Conservation (phyloP, 768 basidiomycete genomes). For the Lactarius trivialis region DNA sequence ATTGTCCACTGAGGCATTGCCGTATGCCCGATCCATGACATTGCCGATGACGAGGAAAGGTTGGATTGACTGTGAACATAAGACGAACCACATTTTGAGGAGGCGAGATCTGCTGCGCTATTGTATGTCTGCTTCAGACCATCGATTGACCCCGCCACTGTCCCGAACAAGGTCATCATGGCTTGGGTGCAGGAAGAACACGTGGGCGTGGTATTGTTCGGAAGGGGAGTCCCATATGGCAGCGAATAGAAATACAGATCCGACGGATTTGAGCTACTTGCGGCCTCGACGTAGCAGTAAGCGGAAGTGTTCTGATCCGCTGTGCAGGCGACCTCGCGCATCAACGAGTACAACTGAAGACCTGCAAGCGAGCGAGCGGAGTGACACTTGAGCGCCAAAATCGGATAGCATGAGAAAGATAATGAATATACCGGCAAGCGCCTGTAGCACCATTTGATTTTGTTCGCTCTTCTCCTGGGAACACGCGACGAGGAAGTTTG, state of each 20-base stretch:
- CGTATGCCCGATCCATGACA: not conserved
- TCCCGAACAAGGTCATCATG: slow-evolving; percentile 49
- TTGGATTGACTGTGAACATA: slow-evolving; percentile 30
- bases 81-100: slow-evolving; percentile 44
- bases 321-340: slow-evolving; percentile 57
- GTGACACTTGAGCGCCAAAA: not conserved
- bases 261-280: slow-evolving; percentile 46
- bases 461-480: slow-evolving; percentile 44
- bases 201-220: slow-evolving; percentile 41
- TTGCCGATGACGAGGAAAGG: slow-evolving; percentile 9
- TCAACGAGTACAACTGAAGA: slow-evolving; percentile 54
- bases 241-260: slow-evolving; percentile 71
- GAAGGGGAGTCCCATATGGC: slow-evolving; percentile 51
- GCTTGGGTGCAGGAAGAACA: slow-evolving; percentile 62
- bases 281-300: slow-evolving; percentile 72
- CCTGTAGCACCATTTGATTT: slow-evolving; percentile 46
- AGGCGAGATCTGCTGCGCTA: slow-evolving; percentile 40
- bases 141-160: slow-evolving; percentile 31
- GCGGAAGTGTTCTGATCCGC: slow-evolving; percentile 48
- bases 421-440: slow-evolving; percentile 46
- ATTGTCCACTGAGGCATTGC: not conserved
- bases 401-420: not conserved
- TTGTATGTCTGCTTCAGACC: slow-evolving; percentile 45
- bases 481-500: slow-evolving; percentile 45
- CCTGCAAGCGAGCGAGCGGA: slow-evolving; percentile 32